Evolutionary conservation across 2,329 filamentous ascomycete genomes (phyloP).

Genomic region (Claviceps citrina): DNA sequence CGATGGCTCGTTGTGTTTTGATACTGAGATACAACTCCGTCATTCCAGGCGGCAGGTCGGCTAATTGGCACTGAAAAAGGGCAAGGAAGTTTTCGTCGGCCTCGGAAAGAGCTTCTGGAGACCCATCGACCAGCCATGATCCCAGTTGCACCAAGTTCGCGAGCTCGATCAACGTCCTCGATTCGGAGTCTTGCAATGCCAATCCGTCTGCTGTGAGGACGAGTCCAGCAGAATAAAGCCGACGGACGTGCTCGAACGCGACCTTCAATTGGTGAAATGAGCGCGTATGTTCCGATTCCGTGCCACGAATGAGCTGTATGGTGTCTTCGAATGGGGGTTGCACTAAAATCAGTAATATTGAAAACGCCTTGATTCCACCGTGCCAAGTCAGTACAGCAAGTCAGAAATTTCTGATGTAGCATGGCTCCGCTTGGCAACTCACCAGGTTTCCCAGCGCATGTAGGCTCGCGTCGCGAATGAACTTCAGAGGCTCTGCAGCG

Average conservation of each 20-base stretch:
- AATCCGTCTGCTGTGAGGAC: conserved; percentile 21
- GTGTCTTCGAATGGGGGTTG: conserved; percentile 23
- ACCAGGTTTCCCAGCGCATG: conserved; percentile 27
- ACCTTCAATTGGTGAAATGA: conserved; percentile 18
- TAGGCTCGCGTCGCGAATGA: conserved; percentile 22
- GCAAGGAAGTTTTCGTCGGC: conserved; percentile 31
- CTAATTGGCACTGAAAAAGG: conserved; percentile 28
- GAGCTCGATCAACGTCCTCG: conserved; percentile 26
- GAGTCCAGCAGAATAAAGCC: conserved; percentile 19
- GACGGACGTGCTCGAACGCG: conserved; percentile 19
- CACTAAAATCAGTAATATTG: conserved; percentile 23
- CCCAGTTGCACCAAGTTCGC: conserved; percentile 34
- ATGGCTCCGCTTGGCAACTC: conserved; percentile 11
- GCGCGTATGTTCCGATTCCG: conserved; percentile 18
- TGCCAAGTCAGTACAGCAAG: too few relatives aligned
- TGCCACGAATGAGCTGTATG: conserved; percentile 18
- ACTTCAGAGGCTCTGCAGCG: conserved; percentile 21
- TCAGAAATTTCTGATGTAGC: too few relatives aligned
- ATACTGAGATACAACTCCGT: conserved; percentile 30
- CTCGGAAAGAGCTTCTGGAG: conserved; percentile 24
- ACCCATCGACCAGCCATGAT: conserved; percentile 23
- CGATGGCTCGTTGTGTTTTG: conserved; percentile 37
- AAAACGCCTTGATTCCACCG: conserved; percentile 22
- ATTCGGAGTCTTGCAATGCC: conserved; percentile 18
- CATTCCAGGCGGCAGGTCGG: conserved; percentile 27